Base-by-base conservation (phyloP, 148 eudicot genomes). In the Silene uniflora region DNA sequence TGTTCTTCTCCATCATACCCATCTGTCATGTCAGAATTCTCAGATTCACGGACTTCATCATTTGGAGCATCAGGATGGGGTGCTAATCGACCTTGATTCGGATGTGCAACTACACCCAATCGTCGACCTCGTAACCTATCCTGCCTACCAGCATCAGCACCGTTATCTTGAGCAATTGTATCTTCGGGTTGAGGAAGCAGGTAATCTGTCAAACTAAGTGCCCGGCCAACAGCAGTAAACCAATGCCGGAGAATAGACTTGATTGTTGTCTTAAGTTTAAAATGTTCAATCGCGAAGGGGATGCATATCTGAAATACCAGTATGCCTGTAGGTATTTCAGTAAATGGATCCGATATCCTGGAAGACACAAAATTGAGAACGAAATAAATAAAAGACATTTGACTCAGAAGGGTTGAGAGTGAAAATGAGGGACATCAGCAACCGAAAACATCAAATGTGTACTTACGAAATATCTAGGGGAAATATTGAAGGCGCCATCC, bases 381-480 rank as follows among this genome's bases (percentile, higher is more conserved):
- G 63, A 76, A 69, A 54, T 69, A 80, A 55, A 21, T 64, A 17
- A 46, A 10, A 27, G 29, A 22, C 17, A 39, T 1, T 24, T 32
- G 13, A 54, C 10, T 12, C 11, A 17, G 16, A 19, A 60, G 68
- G 32, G 10, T 19, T 27, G n/a, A 39, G 44, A 6, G 44, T 39
- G 3, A 39, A 39, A 39, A 39, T 39, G 44, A 39, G 44, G 44
- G 44, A 39, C 10, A 7, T 39, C 44, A 62, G 9, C 10, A 16
- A 54, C 39, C 3, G 32, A 18, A 66, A 62, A 66, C 22, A 75
- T 19, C 67, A 59, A 77, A 29, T 63, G 79, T 44, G 6, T 78
- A 70, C 98, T 81, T 88, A 94, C 98, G 97, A 89, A 73, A 94
- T 94, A 84, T 91, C 98, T 16, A 94, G 90, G 11, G 98, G 98